A percentile compares a stretch with the other conserved stretches of the same genome.
These are phyloP conservation scores for Solanum corneliomulleri DNA, from an alignment of 257 asterid genomes.

Conservation along the genomic window DNA sequence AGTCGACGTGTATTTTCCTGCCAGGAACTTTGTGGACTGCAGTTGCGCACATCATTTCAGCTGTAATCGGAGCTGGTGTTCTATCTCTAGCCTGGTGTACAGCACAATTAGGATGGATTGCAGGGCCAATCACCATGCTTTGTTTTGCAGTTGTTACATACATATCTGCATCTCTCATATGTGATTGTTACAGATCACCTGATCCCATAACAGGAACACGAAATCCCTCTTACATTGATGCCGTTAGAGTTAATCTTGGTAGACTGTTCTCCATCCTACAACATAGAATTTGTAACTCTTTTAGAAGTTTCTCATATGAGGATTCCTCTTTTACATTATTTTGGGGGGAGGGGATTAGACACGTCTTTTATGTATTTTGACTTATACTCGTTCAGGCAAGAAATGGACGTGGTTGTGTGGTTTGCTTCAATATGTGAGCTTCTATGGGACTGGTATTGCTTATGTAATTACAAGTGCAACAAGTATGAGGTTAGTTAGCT, in stretches of 20 bases:
- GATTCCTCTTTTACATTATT: not conserved
- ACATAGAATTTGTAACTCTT: not conserved
- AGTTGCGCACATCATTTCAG: slow-evolving; percentile 65
- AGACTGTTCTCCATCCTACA: not conserved
- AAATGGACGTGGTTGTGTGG: slow-evolving; percentile 20
- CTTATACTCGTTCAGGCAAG: slow-evolving; percentile 10
- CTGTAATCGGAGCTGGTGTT: slow-evolving; percentile 85
- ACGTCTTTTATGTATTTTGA: not conserved
- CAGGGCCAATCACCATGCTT: slow-evolving; percentile 52
- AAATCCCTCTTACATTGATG: slow-evolving; percentile 52
- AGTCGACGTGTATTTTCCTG: not conserved
- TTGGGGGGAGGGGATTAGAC: not conserved
- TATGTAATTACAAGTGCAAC: slow-evolving; percentile 17
- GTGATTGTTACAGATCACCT: slow-evolving; percentile 43
- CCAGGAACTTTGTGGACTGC: slow-evolving; percentile 70
- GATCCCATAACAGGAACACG: slow-evolving; percentile 22
- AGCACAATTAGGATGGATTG: slow-evolving; percentile 78
- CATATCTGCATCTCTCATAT: slow-evolving; percentile 39
- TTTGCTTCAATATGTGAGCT: slow-evolving; percentile 9
- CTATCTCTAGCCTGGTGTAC: slow-evolving; percentile 72
- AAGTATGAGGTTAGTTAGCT: slow-evolving; percentile 27
- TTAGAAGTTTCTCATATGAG: not conserved
- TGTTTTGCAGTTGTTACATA: slow-evolving; percentile 53
- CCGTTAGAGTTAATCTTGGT: slow-evolving; percentile 34
- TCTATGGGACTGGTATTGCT: slow-evolving; percentile 11